These are phyloP conservation scores for Piper betle DNA, from an alignment of 164 flowering plant species.

Conservation along the genomic window DNA sequence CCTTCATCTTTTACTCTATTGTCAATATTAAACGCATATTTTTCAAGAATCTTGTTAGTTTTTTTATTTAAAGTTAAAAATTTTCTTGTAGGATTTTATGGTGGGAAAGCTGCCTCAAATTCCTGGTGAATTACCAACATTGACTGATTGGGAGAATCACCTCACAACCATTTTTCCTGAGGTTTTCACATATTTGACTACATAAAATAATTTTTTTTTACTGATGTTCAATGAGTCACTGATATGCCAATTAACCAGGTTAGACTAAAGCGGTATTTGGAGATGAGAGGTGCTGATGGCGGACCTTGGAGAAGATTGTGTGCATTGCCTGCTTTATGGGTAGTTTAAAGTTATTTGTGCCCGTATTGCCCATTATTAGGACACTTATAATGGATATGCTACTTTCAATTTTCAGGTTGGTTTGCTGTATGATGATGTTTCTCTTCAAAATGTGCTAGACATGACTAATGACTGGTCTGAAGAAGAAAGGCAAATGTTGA, in stretches of 20 bases:
- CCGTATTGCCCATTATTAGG: neutral
- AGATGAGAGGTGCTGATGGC: slow-evolving; percentile 99
- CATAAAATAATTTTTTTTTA: too few species aligned
- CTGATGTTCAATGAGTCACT: too few species aligned
- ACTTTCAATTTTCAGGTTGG: slow-evolving; percentile 52
- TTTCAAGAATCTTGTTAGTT: too few species aligned
- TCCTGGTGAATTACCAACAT: slow-evolving; percentile 85
- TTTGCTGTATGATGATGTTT: slow-evolving; percentile 71
- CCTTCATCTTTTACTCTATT: neutral
- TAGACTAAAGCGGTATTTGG: slow-evolving; percentile 89
- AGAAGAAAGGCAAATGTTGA: slow-evolving; percentile 89
- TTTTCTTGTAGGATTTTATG: slow-evolving; percentile 64
- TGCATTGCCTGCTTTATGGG: slow-evolving; percentile 99
- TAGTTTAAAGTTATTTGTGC: slow-evolving; percentile 10
- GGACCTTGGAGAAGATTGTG: slow-evolving; percentile 99
- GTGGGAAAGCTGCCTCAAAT: slow-evolving; percentile 76
- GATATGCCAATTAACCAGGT: slow-evolving; percentile 39
- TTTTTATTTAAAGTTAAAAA: neutral
- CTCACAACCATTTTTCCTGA: slow-evolving; percentile 96
- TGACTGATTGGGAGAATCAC: slow-evolving; percentile 97
- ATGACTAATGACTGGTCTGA: slow-evolving; percentile 86
- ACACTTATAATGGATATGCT: neutral
- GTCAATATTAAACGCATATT: too few species aligned
- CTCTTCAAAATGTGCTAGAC: slow-evolving; percentile 75
- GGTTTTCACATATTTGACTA: slow-evolving; percentile 24